phyloP scores from a whole-genome alignment of 768 basidiomycete species.

The Serendipita sp. region DNA sequence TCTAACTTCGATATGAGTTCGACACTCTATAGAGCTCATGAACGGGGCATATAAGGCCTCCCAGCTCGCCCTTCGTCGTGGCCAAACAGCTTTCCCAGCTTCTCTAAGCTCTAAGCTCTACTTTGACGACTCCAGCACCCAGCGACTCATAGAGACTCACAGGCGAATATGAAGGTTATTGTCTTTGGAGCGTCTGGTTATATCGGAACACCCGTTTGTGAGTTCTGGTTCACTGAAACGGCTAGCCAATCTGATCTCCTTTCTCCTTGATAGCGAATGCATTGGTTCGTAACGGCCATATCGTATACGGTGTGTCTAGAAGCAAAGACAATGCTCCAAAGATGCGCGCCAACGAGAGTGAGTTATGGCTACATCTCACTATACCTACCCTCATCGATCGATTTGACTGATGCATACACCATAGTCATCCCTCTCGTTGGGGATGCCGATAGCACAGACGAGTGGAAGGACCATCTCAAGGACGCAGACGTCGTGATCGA shows the following conservation, averaged over 20 bases:
- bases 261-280: slow-evolving; percentile 21
- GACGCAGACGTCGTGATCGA: slow-evolving; percentile 14
- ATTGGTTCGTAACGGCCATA: slow-evolving; percentile 28
- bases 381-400: too few species aligned
- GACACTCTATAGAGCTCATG: too few species aligned
- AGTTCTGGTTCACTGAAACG: not conserved
- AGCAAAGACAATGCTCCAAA: slow-evolving; percentile 20
- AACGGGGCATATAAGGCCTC: too few species aligned
- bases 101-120: too few species aligned
- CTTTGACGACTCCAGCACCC: too few species aligned
- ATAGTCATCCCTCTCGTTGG: slow-evolving; percentile 26
- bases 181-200: slow-evolving; percentile 25
- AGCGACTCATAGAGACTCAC: too few species aligned
- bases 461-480: slow-evolving; percentile 12
- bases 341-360: slow-evolving; percentile 28
- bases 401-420: too few species aligned
- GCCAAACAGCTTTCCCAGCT: too few species aligned
- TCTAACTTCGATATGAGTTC: too few species aligned
- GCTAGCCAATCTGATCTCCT: not conserved
- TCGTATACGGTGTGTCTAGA: slow-evolving; percentile 31
- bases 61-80: too few species aligned
- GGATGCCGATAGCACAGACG: slow-evolving; percentile 13
- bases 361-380: not conserved
- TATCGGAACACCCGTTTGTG: slow-evolving; percentile 26
- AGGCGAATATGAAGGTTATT: not conserved